Percentiles rank a stretch among this genome's conserved stretches.
These are phyloP conservation scores for Ochromonadaceae sp. DNA, from an alignment of 352 stramenopile genomes.

Conservation along the genomic window DNA sequence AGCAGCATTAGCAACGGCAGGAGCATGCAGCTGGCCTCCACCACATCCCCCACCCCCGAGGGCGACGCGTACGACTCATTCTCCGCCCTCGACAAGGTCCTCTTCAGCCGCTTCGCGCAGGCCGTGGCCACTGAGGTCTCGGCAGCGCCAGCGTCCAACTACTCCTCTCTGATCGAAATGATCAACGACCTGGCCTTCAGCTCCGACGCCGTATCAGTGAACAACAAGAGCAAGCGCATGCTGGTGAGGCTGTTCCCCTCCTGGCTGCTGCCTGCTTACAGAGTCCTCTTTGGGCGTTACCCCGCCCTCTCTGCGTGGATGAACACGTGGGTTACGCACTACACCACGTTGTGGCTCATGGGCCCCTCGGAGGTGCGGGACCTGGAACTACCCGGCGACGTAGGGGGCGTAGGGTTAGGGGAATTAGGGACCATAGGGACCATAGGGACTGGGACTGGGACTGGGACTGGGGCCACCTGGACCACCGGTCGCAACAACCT, in stretches of 20 bases:
- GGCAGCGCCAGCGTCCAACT: background rate
- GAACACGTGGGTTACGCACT: constrained; percentile 1
- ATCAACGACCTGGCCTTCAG: background rate
- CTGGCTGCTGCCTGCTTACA: background rate
- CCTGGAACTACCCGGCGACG: background rate
- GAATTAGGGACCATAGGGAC: no score
- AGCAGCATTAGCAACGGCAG: no score
- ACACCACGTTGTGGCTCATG: background rate
- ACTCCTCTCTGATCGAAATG: background rate
- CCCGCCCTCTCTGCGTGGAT: background rate
- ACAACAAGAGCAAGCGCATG: background rate
- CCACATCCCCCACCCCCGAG: no score
- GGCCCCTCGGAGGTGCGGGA: background rate
- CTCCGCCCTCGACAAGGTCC: background rate
- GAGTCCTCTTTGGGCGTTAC: background rate
- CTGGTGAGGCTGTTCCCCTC: background rate
- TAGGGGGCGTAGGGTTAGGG: no score
- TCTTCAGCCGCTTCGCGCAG: background rate
- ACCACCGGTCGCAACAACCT: background rate
- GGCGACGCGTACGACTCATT: no score
- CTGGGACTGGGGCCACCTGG: no score
- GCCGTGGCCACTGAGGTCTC: background rate
- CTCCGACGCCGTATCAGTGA: background rate
- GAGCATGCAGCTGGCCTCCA: no score
- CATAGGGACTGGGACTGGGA: no score